Percentiles rank a stretch among this genome's conserved stretches.
These are phyloP conservation scores for Yamadazyma sp. DNA, from an alignment of 1,139 yeast species.

Conservation along the genomic window DNA sequence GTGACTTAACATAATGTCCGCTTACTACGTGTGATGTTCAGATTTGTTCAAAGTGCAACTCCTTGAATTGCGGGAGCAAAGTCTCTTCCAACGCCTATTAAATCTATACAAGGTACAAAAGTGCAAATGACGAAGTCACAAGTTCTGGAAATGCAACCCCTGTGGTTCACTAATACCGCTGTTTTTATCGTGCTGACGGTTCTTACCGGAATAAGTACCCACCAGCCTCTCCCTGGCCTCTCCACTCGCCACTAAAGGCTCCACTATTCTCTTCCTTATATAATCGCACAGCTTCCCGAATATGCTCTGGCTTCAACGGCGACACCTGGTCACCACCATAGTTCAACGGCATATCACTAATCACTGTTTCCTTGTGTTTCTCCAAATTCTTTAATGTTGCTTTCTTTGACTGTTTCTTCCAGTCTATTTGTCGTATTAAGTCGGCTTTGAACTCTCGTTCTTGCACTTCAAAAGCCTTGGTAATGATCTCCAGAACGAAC, in stretches of 20 bases:
- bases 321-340: conserved; percentile 46
- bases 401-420: conserved; percentile 34
- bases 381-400: conserved; percentile 28
- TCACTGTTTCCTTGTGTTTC: conserved; percentile 29
- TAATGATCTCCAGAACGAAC: conserved; percentile 84
- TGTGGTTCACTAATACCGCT: too few species aligned
- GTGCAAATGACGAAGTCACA: too few species aligned
- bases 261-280: conserved; percentile 69
- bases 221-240: conserved; percentile 72
- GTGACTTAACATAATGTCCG: too few species aligned
- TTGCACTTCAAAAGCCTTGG: conserved; percentile 72
- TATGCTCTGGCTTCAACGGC: conserved; percentile 80
- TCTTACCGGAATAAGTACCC: conserved; percentile 48
- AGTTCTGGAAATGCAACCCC: too few species aligned
- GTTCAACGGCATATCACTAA: conserved; percentile 26
- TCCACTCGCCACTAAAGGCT: conserved; percentile 60
- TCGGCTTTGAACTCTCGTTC: conserved; percentile 51
- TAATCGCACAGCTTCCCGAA: conserved; percentile 85
- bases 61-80: too few species aligned
- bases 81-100: too few species aligned
- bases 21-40: too few species aligned
- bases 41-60: too few species aligned
- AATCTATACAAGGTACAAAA: too few species aligned
- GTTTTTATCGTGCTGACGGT: too few species aligned
- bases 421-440: conserved; percentile 36